Evolutionary conservation across 805 yeast genomes (phyloP).

Genomic region (Nakazawaea laoshanensis): DNA sequence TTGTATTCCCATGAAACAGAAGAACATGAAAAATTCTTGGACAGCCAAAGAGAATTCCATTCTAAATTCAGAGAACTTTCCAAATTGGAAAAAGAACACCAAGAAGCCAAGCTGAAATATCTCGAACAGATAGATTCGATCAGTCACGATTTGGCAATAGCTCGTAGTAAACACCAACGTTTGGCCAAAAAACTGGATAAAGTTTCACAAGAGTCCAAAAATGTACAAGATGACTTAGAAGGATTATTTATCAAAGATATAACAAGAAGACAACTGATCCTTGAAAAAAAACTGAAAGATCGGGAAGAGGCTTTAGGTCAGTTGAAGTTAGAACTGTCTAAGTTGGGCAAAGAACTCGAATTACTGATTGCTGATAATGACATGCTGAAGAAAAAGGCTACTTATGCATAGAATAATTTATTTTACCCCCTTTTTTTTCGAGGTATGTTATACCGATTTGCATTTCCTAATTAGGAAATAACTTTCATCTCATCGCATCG

Average conservation of each 20-base stretch:
- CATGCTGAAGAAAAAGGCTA: slow-evolving; percentile 10
- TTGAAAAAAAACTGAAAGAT: not conserved
- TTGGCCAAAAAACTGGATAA: slow-evolving; percentile 21
- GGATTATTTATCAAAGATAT: slow-evolving; percentile 12
- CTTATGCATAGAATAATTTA: too few species aligned
- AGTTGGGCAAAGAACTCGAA: slow-evolving; percentile 7
- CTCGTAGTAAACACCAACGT: slow-evolving; percentile 25
- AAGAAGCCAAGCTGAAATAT: slow-evolving; percentile 16
- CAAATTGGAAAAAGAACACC: slow-evolving; percentile 21
- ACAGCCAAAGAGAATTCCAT: slow-evolving; percentile 29
- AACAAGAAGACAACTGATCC: slow-evolving; percentile 6
- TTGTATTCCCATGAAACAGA: slow-evolving; percentile 27
- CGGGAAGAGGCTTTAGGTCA: slow-evolving; percentile 2
- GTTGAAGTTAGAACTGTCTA: slow-evolving; percentile 6
- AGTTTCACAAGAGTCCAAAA: slow-evolving; percentile 14
- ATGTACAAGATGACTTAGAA: slow-evolving; percentile 12
- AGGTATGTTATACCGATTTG: too few species aligned
- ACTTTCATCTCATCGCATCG: too few species aligned
- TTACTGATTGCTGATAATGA: slow-evolving; percentile 5
- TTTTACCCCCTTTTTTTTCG: too few species aligned
- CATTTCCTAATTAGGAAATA: too few species aligned
- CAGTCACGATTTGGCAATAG: slow-evolving; percentile 20
- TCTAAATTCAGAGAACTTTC: slow-evolving; percentile 22
- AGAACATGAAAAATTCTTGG: slow-evolving; percentile 26
- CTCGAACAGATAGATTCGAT: slow-evolving; percentile 16